phyloP scores from a whole-genome alignment of 768 basidiomycete species.

The Lentinula detonsa region DNA sequence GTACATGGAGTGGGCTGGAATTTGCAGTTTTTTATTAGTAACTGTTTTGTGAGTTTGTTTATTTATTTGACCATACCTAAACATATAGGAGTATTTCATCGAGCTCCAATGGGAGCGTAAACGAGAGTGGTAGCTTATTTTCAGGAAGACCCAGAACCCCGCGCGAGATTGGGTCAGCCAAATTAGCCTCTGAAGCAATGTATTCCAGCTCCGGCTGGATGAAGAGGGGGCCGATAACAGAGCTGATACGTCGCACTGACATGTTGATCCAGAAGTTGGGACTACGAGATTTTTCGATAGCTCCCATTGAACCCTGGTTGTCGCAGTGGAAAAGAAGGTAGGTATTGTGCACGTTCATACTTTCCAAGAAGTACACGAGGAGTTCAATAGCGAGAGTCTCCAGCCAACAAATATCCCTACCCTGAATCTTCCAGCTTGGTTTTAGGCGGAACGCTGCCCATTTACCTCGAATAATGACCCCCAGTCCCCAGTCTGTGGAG shows the following conservation, averaged over 20 bases:
- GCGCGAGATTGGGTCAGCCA: constrained; percentile 16
- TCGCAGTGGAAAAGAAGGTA: constrained; percentile 26
- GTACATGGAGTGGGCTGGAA: too few relatives aligned
- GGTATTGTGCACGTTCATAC: constrained; percentile 7
- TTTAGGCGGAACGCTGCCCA: constrained; percentile 24
- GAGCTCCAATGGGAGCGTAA: constrained; percentile 4
- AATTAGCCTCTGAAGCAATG: constrained; percentile 11
- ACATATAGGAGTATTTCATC: not conserved
- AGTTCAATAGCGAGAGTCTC: constrained; percentile 17
- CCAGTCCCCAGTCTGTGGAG: constrained; percentile 34
- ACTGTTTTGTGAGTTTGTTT: too few relatives aligned
- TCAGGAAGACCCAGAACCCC: constrained; percentile 3
- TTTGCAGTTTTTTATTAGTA: too few relatives aligned
- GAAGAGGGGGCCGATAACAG: constrained; percentile 2
- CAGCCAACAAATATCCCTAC: constrained; percentile 18
- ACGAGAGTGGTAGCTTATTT: not conserved
- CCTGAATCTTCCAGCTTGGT: constrained; percentile 10
- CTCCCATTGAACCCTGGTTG: constrained; percentile 28
- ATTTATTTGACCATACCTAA: not conserved
- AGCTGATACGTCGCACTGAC: constrained; percentile 9
- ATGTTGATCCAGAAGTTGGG: constrained; percentile 13
- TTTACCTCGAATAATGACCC: constrained; percentile 17
- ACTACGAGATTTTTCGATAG: constrained; percentile 14
- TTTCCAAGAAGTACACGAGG: not conserved
- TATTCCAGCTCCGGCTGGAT: constrained; percentile 9